Evolutionary conservation across 2,329 filamentous ascomycete species (phyloP), one percentile per base, ranked within the genome.

Genomic region (Neopestalotiopsis clavispora): DNA sequence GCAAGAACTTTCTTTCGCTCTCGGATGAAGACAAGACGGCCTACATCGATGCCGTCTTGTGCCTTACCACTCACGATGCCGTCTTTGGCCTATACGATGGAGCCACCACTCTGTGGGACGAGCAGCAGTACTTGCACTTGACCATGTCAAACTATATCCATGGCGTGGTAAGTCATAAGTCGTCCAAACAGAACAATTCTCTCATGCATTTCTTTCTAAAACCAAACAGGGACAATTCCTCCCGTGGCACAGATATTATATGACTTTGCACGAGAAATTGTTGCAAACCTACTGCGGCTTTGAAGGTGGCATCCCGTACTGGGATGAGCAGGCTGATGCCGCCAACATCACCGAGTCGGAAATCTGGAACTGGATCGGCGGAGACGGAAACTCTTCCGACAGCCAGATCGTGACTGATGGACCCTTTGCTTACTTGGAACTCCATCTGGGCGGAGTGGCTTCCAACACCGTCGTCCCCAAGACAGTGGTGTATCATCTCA

Each of bases 171-270:
- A 4, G 62, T 52, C 20, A 9, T 14, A 6, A 28, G 23, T 28
- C 23, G 3, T 12, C 9, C 13, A 64, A 45, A 45, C n/a, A 14
- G n/a, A 10, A n/a, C n/a, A 52, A 4, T 5, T 32, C 10, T 63
- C 12, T 28, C 34, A 6, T 2, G 20, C 9, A 52, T 20, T 4
- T 17, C 20, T 40, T 65, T 28, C 23, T 4, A 65, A 30, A 3
- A 13, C 34, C 7, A 32, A n/a, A 6, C 20, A 66, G 64, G 80
- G 2, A 65, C 81, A 65, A 59, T 73, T 73, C 60, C 66, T 73
- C 2, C 71, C 71, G 6, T 72, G 69, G 57, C 71, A 71, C 28
- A 67, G 71, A 57, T 73, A 73, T 52, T 63, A 69, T 14, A 56
- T 73, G 17, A 69, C 67, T 0, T 30, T 61, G 4, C 69, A 73